Conservation (phyloP, 2,329 filamentous ascomycete genomes). For the Fusarium continuum region DNA sequence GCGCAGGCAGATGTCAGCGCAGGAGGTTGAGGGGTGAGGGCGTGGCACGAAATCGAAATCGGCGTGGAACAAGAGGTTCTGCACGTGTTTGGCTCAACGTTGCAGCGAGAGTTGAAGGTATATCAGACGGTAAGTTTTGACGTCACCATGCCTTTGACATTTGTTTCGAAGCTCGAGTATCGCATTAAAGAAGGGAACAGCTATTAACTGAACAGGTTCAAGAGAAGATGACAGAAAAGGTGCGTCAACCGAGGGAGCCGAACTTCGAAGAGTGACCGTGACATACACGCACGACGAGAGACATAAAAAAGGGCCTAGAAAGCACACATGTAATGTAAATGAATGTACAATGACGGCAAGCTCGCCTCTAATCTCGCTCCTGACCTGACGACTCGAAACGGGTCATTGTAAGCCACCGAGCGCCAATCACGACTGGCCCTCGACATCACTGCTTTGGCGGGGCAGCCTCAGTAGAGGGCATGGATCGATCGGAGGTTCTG, state of each 20-base stretch:
- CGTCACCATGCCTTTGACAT: conserved; percentile 40
- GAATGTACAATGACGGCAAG: conserved; percentile 42
- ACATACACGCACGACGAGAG: conserved; percentile 3
- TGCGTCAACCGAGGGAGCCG: conserved; percentile 27
- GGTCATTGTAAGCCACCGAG: background rate
- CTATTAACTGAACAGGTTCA: background rate
- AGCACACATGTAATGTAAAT: conserved; percentile 7
- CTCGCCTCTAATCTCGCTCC: conserved; percentile 36
- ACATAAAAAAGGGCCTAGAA: conserved; percentile 32
- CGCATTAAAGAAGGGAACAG: background rate
- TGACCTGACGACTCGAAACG: conserved; percentile 6
- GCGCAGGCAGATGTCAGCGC: conserved; percentile 14
- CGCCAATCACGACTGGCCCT: conserved; percentile 24
- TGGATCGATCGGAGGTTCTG: background rate
- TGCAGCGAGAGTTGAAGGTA: conserved; percentile 1
- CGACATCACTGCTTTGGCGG: conserved; percentile 33
- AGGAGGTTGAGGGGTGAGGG: conserved; percentile 4
- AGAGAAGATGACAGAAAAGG: conserved; percentile 1
- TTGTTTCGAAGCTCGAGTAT: background rate
- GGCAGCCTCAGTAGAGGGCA: background rate
- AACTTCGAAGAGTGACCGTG: background rate
- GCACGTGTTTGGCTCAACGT: conserved; percentile 17
- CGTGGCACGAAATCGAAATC: too few species aligned
- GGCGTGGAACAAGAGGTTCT: conserved; percentile 1
- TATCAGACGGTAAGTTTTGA: conserved; percentile 33